Evolutionary conservation across 371 early-diverging fungal species (phyloP), one percentile per base, ranked within the genome.

Genomic region (Mortierella sp.): DNA sequence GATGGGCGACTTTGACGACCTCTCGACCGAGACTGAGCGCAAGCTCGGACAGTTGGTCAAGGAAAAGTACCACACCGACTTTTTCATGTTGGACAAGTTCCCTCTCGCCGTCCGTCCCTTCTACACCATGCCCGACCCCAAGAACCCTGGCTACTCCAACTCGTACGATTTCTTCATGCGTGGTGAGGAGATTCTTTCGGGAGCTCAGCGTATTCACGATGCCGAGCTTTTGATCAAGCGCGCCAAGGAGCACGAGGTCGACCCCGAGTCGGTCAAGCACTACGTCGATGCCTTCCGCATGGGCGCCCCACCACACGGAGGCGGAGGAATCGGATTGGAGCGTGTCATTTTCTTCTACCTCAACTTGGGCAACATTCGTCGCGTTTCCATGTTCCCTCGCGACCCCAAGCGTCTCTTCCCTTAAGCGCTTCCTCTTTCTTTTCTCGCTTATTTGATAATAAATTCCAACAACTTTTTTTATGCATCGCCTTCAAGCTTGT

Each of bases 101-200:
- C 99, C 99, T 54, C 90, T 96, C 77, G 94, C 89, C 6, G 96
- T 98, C 41, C 95, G 99, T 73, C 99, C 99, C 43, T 99, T 99
- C 94, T 99, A 99, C 94, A 99, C 99, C 41, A 99, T 99, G 97
- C 98, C 98, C 48, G 98, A 99, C 90, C 96, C 99, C 43, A 83
- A 91, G 44, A 90, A 95, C 80, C 93, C 95, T 74, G 93, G 93
- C 75, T 98, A 98, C 91, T 97, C 99, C 83, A 99, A 99, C 95
- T 99, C 99, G 35, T 99, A 99, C 90, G 99, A 99, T 93, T 99
- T 99, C 91, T 99, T 99, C 92, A 95, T 99, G 90, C 95, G 99
- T 77, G 99, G 99, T 75, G 99, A 99, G 89, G 99, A 99, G 90
- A 99, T 99, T 87, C 91, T 99, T 83, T 99, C 99, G 54, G 99